A percentile compares a stretch with the other conserved stretches of the same genome.
phyloP scores from a whole-genome alignment of 23 red algal genomes.

The Pyropia yezoensis region DNA sequence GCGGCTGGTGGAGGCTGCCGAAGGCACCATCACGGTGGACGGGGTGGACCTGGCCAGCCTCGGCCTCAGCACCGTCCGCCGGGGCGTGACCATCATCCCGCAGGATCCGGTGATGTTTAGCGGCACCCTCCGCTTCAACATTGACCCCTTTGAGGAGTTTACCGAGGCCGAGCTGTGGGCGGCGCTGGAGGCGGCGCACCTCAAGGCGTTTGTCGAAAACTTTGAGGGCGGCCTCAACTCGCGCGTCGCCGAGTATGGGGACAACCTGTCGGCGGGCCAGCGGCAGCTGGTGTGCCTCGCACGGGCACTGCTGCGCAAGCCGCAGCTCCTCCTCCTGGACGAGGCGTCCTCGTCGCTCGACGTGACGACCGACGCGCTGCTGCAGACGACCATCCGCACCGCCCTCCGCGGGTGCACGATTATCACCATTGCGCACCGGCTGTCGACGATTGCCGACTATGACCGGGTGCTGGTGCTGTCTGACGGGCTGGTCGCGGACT shows the following conservation, averaged over 20 bases:
- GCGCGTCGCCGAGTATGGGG: constrained; percentile 83
- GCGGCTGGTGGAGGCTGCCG: constrained; percentile 79
- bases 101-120: constrained; percentile 96
- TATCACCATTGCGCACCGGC: constrained; percentile 92
- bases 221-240: constrained; percentile 76
- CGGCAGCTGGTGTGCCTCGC: constrained; percentile 92
- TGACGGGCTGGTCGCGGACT: constrained; percentile 61
- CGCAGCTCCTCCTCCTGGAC: constrained; percentile 83
- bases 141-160: constrained; percentile 85
- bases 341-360: constrained; percentile 88
- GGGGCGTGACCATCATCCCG: constrained; percentile 84
- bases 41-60: constrained; percentile 64
- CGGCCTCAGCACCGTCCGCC: constrained; percentile 54
- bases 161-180: constrained; percentile 76
- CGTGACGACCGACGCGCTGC: constrained; percentile 76
- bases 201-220: constrained; percentile 53
- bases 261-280: constrained; percentile 92
- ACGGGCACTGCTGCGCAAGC: constrained; percentile 68
- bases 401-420: constrained; percentile 75
- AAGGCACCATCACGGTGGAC: constrained; percentile 60
- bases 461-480: constrained; percentile 78
- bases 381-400: constrained; percentile 80
- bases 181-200: constrained; percentile 70
- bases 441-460: constrained; percentile 77
- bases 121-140: constrained; percentile 83